Evolutionary conservation across 306 rosid genomes (phyloP).

Genomic region (Gillenia trifoliata): DNA sequence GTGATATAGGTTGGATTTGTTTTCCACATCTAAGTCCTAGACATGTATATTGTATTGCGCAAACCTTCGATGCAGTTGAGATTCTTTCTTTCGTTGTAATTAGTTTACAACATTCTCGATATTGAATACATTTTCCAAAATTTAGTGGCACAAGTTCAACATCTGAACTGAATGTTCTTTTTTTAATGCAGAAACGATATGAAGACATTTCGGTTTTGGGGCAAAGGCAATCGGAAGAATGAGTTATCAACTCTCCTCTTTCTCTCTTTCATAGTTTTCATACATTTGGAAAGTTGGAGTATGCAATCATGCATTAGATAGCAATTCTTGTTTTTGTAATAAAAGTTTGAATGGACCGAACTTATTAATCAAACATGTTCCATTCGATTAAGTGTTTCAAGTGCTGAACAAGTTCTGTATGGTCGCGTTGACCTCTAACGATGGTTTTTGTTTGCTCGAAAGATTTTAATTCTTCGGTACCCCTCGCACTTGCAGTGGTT

Average conservation of each 20-base stretch:
- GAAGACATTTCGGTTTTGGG: constrained; percentile 56
- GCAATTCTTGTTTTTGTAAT: constrained; percentile 45
- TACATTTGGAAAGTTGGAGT: constrained; percentile 31
- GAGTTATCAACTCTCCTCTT: constrained; percentile 5
- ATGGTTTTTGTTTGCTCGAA: neutral
- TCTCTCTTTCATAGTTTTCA: constrained; percentile 1
- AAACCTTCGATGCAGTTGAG: neutral
- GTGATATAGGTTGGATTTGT: neutral
- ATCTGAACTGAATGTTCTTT: neutral
- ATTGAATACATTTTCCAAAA: neutral
- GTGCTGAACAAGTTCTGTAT: constrained; percentile 6
- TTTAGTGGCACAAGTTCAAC: neutral
- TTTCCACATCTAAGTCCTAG: neutral
- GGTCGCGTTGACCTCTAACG: neutral
- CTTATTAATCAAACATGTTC: constrained; percentile 22
- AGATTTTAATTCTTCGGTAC: neutral
- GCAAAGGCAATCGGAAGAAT: constrained; percentile 48
- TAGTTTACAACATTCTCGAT: neutral
- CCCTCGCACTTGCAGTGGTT: too few species aligned
- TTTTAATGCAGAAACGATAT: constrained; percentile 42
- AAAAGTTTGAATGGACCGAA: constrained; percentile 17
- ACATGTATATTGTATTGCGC: neutral
- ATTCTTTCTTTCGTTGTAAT: neutral
- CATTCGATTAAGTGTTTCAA: constrained; percentile 10
- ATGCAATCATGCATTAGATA: constrained; percentile 29